phyloP scores from a whole-genome alignment of 1,284 basidiomycete species.

The Boletellus deceptivus region DNA sequence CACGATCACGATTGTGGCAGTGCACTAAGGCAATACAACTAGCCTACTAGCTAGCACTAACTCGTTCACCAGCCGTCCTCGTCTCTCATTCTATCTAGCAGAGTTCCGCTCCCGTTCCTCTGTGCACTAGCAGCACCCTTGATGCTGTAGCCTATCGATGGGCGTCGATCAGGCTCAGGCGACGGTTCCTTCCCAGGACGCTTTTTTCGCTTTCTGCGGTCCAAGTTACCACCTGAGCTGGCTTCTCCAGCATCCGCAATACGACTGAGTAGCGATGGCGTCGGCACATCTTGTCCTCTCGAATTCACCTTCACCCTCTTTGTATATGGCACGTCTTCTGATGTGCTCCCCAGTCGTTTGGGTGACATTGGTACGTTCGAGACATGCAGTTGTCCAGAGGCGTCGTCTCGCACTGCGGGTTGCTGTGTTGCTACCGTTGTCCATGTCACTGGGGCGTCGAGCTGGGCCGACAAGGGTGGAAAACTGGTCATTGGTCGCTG shows the following conservation, averaged over 20 bases:
- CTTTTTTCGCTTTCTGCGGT: slow-evolving; percentile 26
- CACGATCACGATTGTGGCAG: slow-evolving; percentile 14
- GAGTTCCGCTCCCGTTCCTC: slow-evolving; percentile 19
- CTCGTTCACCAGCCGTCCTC: slow-evolving; percentile 19
- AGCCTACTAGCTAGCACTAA: slow-evolving; percentile 15
- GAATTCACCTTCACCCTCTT: slow-evolving; percentile 22
- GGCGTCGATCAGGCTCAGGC: slow-evolving; percentile 33
- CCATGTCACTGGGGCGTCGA: slow-evolving; percentile 16
- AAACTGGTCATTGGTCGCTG: slow-evolving; percentile 17
- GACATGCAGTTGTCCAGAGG: slow-evolving; percentile 4
- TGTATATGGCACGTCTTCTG: slow-evolving; percentile 21
- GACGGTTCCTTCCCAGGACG: slow-evolving; percentile 16
- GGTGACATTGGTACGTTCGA: slow-evolving; percentile 13
- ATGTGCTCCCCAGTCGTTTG: slow-evolving; percentile 22
- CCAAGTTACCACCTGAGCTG: slow-evolving; percentile 7
- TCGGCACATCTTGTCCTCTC: slow-evolving; percentile 20
- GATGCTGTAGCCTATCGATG: slow-evolving; percentile 47
- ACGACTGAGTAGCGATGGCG: slow-evolving; percentile 32
- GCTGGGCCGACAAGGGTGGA: slow-evolving; percentile 12
- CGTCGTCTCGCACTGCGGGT: slow-evolving; percentile 14
- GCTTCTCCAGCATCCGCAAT: slow-evolving; percentile 29
- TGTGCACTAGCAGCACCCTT: slow-evolving; percentile 50
- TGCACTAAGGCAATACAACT: slow-evolving; percentile 14
- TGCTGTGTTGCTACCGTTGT: slow-evolving; percentile 10
- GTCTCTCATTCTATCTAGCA: slow-evolving; percentile 45